Conservation (phyloP, 345 rosid species). For the Dipteronia dyeriana region DNA sequence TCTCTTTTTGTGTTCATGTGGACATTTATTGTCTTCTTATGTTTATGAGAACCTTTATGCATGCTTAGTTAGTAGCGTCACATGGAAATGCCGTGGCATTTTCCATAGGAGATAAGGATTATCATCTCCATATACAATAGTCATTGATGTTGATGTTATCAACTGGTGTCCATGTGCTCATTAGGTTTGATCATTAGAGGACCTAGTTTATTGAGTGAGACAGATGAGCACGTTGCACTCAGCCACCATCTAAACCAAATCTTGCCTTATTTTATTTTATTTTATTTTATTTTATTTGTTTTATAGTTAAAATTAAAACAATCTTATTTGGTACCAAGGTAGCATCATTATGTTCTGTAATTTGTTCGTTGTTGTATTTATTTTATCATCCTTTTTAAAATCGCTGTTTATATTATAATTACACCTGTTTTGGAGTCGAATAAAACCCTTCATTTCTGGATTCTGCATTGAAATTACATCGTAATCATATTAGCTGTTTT, state of each 20-base stretch:
- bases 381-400: neutral
- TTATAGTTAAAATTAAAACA: neutral
- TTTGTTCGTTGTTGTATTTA: neutral
- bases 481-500: neutral
- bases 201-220: neutral
- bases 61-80: slow-evolving; percentile 19
- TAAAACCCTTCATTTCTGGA: neutral
- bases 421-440: neutral
- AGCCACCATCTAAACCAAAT: neutral
- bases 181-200: neutral
- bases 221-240: slow-evolving; percentile 5
- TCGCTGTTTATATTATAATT: neutral
- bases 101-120: slow-evolving; percentile 23
- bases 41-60: slow-evolving; percentile 30
- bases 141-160: slow-evolving; percentile 21
- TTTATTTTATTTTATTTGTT: too few relatives aligned
- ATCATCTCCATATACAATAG: slow-evolving; percentile 17
- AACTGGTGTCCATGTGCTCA: slow-evolving; percentile 21
- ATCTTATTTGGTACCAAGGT: neutral
- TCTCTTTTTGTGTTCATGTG: slow-evolving; percentile 33
- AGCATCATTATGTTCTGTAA: neutral
- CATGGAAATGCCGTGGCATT: slow-evolving; percentile 30
- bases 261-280: slow-evolving; percentile 7
- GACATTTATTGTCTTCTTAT: slow-evolving; percentile 37
- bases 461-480: neutral